Base-by-base conservation (phyloP, 2,329 filamentous ascomycete genomes). In the Verticillium zaregamsianum region DNA sequence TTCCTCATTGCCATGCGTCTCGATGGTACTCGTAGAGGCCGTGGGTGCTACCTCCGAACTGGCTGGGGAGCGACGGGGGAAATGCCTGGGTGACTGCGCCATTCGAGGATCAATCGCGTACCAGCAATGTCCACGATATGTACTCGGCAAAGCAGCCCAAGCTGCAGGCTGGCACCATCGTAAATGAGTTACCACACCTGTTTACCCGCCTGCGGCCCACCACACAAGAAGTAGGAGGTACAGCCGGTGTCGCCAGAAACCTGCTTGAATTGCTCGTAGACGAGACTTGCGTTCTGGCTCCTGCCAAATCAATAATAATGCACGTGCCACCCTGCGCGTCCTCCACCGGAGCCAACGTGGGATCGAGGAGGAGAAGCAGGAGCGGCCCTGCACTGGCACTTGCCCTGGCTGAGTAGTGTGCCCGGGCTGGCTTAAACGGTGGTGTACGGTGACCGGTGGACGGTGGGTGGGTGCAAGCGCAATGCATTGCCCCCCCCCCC, bases 151-250 rank as follows among this genome's bases (percentile, higher is more conserved):
- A 12, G n/a, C 33, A 14, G 28, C 28, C 28, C 28, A 28, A 28
- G 15, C 39, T 49, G 45, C 45, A 49, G 20, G 45, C 45, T 23
- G 45, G 45, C 45, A 23, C 45, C 20, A 23, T 49, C 17, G 57
- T 58, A 58, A 58, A 58, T 58, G 57, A 58, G 49, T 49, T 58
- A 23, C 35, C 57, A 58, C 57, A 58, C 57, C 57, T 49, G 57
- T 25, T 39, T 58, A 17, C n/a, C 31, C 31, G 55, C 31, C 31
- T 37, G 55, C 31, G 33, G 23, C 31, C 55, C 45, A 49, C 45
- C n/a, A 20, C n/a, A n/a, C 2, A 12, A 3, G 8, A 49, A n/a
- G 45, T 49, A n/a, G 11, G n/a, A 23, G n/a, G 20, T 49, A 49
- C 45, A 49, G 11, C 45, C 8, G 8, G 23, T 49, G 20, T 9